A percentile compares a stretch with the other conserved stretches of the same genome.
Evolutionary conservation across 306 rosid species (phyloP).

Genomic region (Gastrolobium villosum): DNA sequence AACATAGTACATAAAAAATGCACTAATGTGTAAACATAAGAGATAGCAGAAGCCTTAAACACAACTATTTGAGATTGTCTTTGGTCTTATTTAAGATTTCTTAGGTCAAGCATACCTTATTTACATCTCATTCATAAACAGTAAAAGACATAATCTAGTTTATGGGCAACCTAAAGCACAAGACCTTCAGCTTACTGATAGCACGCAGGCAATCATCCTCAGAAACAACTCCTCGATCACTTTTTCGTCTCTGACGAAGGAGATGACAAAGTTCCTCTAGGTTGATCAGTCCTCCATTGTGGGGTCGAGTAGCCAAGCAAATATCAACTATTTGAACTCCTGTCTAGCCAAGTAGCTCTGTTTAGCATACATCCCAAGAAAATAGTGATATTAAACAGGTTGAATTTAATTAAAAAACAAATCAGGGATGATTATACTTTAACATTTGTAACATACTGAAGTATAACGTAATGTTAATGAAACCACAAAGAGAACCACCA

Average conservation of each 20-base stretch:
- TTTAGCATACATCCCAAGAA: conserved; percentile 45
- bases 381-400: conserved; percentile 32
- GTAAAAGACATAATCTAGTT: conserved; percentile 23
- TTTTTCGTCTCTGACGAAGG: conserved; percentile 81
- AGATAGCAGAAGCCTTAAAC: conserved; percentile 1
- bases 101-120: not conserved
- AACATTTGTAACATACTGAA: conserved; percentile 4
- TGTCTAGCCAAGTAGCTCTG: conserved; percentile 65
- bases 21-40: conserved; percentile 1
- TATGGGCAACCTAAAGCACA: conserved; percentile 30
- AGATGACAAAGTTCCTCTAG: conserved; percentile 83
- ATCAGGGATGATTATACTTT: not conserved
- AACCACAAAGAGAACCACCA: conserved; percentile 33
- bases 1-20: not conserved
- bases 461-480: conserved; percentile 16
- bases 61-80: not conserved
- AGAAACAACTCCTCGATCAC: conserved; percentile 86
- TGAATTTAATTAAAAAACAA: conserved; percentile 8
- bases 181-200: conserved; percentile 94
- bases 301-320: conserved; percentile 91
- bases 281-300: conserved; percentile 93
- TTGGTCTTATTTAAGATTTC: no score
- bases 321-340: conserved; percentile 97
- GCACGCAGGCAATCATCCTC: conserved; percentile 98
- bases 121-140: conserved; percentile 11